A percentile compares a stretch with the other conserved stretches of the same genome.
These are phyloP conservation scores for Dactylellina parvicollis DNA, from an alignment of 2,329 filamentous ascomycete genomes.

Conservation along the genomic window DNA sequence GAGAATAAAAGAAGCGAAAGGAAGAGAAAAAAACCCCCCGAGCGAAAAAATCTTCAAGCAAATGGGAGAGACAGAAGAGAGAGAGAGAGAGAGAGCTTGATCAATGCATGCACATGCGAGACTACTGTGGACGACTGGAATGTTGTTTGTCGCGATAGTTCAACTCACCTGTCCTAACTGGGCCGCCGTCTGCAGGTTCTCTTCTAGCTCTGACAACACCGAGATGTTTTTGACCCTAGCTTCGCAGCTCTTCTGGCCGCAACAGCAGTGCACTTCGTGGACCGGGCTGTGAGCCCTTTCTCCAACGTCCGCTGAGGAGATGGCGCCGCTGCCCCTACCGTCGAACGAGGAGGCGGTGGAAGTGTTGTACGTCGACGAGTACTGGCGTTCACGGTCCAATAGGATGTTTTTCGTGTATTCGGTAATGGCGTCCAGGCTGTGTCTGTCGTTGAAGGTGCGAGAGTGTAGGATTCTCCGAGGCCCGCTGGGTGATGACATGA, in stretches of 20 bases:
- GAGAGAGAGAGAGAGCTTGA: conserved; percentile 8
- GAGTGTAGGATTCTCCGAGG: conserved; percentile 52
- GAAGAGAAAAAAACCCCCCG: not conserved
- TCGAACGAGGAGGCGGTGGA: conserved; percentile 42
- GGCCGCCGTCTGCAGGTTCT: conserved; percentile 51
- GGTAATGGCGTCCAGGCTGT: conserved; percentile 46
- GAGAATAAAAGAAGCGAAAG: not conserved
- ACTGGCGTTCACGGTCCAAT: conserved; percentile 38
- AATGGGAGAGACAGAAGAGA: not conserved
- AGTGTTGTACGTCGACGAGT: conserved; percentile 22
- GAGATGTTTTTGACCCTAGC: conserved; percentile 42
- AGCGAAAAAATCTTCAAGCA: not conserved
- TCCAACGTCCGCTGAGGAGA: conserved; percentile 32
- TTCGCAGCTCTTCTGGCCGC: conserved; percentile 46
- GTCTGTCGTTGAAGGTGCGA: conserved; percentile 48
- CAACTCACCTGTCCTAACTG: conserved; percentile 51
- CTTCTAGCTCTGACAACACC: conserved; percentile 43
- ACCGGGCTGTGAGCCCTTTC: conserved; percentile 37
- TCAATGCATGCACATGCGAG: conserved; percentile 12
- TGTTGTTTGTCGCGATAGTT: conserved; percentile 21
- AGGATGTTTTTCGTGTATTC: conserved; percentile 46
- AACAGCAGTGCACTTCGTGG: conserved; percentile 50
- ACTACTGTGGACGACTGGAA: conserved; percentile 19
- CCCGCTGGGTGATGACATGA: conserved; percentile 53
- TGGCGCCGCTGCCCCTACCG: conserved; percentile 32